A percentile compares a stretch with the other conserved stretches of the same genome.
Conservation (phyloP, 1,284 basidiomycete genomes). For the Peniophora sp. region DNA sequence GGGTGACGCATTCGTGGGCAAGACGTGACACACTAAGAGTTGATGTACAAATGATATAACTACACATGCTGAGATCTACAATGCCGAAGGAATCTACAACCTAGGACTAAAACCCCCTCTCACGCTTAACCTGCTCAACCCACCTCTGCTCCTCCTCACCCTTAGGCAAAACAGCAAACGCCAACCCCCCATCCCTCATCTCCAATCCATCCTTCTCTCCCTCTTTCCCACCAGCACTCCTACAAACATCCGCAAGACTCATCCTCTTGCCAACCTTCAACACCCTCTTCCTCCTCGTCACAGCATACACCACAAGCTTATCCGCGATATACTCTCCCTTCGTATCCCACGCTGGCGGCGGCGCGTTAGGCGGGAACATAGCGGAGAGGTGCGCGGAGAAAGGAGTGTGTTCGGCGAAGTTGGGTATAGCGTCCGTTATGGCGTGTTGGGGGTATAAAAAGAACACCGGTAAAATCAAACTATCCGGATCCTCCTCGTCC, state of each 20-base stretch:
- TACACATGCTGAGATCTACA: neutral
- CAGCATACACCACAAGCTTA: constrained; percentile 77
- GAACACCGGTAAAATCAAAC: constrained; percentile 80
- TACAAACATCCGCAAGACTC: constrained; percentile 73
- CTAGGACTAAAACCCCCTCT: constrained; percentile 19
- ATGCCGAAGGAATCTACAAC: neutral
- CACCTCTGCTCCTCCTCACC: constrained; percentile 79
- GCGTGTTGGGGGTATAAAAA: constrained; percentile 90
- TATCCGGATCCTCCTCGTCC: constrained; percentile 50
- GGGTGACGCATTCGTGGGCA: neutral
- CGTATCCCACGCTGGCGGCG: constrained; percentile 71
- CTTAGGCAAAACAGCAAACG: constrained; percentile 80
- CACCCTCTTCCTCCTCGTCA: constrained; percentile 68
- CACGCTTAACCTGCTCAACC: constrained; percentile 84
- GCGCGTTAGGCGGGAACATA: constrained; percentile 73
- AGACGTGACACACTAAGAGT: neutral
- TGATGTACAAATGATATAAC: neutral
- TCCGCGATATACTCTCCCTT: constrained; percentile 64
- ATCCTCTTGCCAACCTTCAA: constrained; percentile 89
- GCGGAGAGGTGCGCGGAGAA: constrained; percentile 72
- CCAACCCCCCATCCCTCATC: constrained; percentile 80
- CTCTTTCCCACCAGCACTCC: constrained; percentile 47
- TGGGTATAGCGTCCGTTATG: constrained; percentile 81
- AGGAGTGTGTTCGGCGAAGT: constrained; percentile 82
- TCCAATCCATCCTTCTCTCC: constrained; percentile 74